Evolutionary conservation across 2,329 filamentous ascomycete genomes (phyloP), one percentile per base, ranked within the genome.

Genomic region (Aspergillus spinulosporus): DNA sequence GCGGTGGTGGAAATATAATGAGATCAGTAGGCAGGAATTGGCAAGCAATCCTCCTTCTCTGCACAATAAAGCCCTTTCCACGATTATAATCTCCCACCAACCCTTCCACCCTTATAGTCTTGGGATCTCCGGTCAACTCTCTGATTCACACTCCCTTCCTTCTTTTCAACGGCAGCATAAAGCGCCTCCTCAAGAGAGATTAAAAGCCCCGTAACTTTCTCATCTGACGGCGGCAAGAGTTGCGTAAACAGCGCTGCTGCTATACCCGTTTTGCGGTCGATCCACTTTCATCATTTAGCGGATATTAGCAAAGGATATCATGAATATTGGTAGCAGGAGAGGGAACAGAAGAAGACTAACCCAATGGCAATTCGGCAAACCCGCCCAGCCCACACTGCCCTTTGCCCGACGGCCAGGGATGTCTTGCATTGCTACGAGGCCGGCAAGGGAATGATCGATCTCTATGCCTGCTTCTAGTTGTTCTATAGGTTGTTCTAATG

Each of bases 341-440:
- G n/a, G 4, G 9, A 37, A 28, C 14, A 2, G 26, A 31, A 9
- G 12, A 5, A 26, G 12, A 50, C 48, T 31, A 8, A 51, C 37
- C 39, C 39, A 51, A n/a, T 43, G 39, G 5, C 21, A 8, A 43
- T 51, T 51, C 3, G 49, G 49, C 28, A 51, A 34, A n/a, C 49
- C 49, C 34, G 28, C 26, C 49, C 49, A 51, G 26, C 29, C 34
- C 4, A 34, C 39, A 9, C 15, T 51, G 2, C 28, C 39, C 4
- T 9, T 11, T 26, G 11, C 12, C 39, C 49, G 21, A 11, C 49
- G 37, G 3, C 39, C 49, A 3, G 37, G 39, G n/a, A 51, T 44
- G n/a, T 51, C 49, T 12, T 36, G 43, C 9, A 34, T 7, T 5
- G 12, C 34, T 4, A 51, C 39, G 3, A 29, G 14, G 2, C 49